Evolutionary conservation across 768 basidiomycete genomes (phyloP).

Genomic region (Hypholoma sublateritium): DNA sequence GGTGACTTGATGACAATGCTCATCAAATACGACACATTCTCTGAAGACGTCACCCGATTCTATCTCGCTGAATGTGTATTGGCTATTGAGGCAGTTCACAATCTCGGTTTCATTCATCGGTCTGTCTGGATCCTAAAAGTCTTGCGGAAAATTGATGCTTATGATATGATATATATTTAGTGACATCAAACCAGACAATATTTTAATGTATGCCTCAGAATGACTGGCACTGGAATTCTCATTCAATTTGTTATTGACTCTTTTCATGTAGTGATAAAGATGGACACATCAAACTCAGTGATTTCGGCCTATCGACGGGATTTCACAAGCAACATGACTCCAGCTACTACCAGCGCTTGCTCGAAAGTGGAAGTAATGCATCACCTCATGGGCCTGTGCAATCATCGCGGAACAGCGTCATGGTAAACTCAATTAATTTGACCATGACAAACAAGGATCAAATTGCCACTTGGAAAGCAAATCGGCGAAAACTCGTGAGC

Average conservation of each 20-base stretch:
- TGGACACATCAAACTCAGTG: slow-evolving; percentile 96
- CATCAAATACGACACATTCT: slow-evolving; percentile 99
- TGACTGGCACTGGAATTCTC: slow-evolving; percentile 9
- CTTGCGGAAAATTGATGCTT: neutral
- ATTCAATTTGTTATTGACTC: slow-evolving; percentile 32
- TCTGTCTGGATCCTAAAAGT: slow-evolving; percentile 22
- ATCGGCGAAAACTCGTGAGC: slow-evolving; percentile 87
- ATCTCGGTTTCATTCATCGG: slow-evolving; percentile 98
- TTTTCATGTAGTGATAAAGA: slow-evolving; percentile 65
- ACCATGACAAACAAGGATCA: slow-evolving; percentile 93
- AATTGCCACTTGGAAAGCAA: slow-evolving; percentile 99
- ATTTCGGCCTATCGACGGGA: slow-evolving; percentile 98
- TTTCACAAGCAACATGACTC: slow-evolving; percentile 99
- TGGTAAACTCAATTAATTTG: slow-evolving; percentile 95
- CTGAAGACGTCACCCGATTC: slow-evolving; percentile 96
- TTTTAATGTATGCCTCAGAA: slow-evolving; percentile 42
- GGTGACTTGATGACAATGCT: slow-evolving; percentile 99
- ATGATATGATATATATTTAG: slow-evolving; percentile 36
- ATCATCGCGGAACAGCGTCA: slow-evolving; percentile 85
- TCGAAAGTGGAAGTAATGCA: slow-evolving; percentile 63
- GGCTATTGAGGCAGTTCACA: slow-evolving; percentile 97
- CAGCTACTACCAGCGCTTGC: slow-evolving; percentile 86
- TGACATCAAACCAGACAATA: slow-evolving; percentile 99
- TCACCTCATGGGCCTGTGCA: slow-evolving; percentile 41
- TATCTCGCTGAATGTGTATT: slow-evolving; percentile 99